Conservation (phyloP, 345 rosid species). For the Lumnitzera littorea region DNA sequence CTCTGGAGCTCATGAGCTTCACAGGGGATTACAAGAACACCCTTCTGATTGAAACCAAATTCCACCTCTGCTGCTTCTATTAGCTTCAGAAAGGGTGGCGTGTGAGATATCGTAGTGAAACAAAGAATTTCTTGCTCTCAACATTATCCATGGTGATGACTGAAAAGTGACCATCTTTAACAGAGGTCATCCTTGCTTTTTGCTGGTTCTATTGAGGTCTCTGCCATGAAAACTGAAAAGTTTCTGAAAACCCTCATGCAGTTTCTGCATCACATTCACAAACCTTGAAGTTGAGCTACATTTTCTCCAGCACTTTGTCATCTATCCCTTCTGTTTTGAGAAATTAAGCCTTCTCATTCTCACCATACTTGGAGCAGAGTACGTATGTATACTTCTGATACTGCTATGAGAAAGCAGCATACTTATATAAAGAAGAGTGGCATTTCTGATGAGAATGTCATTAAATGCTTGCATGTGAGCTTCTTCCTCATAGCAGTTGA, state of each 20-base stretch:
- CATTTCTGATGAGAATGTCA: no score
- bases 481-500: no score
- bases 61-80: conserved; percentile 14
- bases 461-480: no score
- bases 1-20: conserved; percentile 15
- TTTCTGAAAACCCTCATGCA: conserved; percentile 7
- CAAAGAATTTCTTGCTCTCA: conserved; percentile 9
- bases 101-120: conserved; percentile 15
- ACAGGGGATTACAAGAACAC: conserved; percentile 21
- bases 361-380: no score
- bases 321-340: no score
- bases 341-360: no score
- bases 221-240: conserved; percentile 6
- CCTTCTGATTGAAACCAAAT: conserved; percentile 15
- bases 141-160: conserved; percentile 2
- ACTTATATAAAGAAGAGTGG: no score
- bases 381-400: no score
- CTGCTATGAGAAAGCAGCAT: no score
- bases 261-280: no score
- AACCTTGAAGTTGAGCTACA: no score
- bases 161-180: conserved; percentile 14
- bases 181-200: not conserved
- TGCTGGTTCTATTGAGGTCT: conserved; percentile 5
- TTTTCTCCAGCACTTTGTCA: no score
- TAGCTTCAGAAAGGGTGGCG: conserved; percentile 18